Base-by-base conservation (phyloP, 1,284 basidiomycete genomes). In the Boletus smithii region DNA sequence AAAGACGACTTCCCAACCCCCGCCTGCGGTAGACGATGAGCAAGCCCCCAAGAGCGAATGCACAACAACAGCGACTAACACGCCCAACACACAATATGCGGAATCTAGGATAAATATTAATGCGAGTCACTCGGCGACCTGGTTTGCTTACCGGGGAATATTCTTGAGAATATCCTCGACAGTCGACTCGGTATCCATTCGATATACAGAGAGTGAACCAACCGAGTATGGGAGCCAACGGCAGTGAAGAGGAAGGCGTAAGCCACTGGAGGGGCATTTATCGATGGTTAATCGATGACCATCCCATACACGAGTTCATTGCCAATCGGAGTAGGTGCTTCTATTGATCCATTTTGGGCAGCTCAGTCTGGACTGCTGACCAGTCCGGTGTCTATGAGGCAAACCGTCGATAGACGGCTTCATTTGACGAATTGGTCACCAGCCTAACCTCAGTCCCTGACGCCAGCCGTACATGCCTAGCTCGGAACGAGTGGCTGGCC, bases 1-100 rank as follows among this genome's bases (percentile, higher is more conserved):
- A 45, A 17, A 9, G 33, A 42, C 18, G 50, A 53, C 27, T 51
- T 51, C 8, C 50, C 49, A 11, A 53, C 49, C n/a, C 50, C 50
- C 3, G 50, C 10, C 50, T 53, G 20, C 8, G 7, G 14, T 18
- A 8, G n/a, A 20, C 3, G 4, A 26, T 44, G 13, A 31, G 37
- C 5, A 14, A 24, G 13, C 10, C 16, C 3, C 11, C 1, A 11
- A 2, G 5, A 31, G 8, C 13, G 30, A 30, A 37, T 5, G 23
- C 13, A 27, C 4, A 6, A 9, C 16, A 16, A 20, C 1, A 26
- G 16, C 18, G 1, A 47, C 49, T n/a, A 14, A 51, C 49, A 14
- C 50, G 38, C 14, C 33, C 49, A 34, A 47, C 42, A 30, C 50
- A 47, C 17, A 47, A 13, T 38, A 48, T 53, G 14, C 37, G 48